These are phyloP conservation scores for Globisporangium heterothallicum DNA, from an alignment of 352 stramenopile species.

Conservation along the genomic window DNA sequence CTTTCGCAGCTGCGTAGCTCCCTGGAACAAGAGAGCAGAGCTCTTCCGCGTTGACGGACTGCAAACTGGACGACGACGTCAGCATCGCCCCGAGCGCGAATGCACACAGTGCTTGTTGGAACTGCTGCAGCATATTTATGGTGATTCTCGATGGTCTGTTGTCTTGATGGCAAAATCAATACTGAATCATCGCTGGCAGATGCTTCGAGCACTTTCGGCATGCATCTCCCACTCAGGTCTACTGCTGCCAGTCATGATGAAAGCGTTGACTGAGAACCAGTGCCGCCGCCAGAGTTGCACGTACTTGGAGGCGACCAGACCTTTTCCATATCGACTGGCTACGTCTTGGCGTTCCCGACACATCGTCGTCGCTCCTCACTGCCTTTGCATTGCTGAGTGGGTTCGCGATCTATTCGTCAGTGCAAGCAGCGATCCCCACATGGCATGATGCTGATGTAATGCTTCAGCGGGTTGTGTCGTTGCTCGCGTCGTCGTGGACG, in stretches of 20 bases:
- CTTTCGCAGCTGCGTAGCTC: slow-evolving; percentile 22
- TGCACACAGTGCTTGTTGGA: neutral
- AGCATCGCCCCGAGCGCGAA: neutral
- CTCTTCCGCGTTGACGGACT: neutral
- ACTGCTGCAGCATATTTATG: neutral
- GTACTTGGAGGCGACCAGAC: neutral
- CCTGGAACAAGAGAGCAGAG: neutral
- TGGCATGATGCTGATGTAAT: neutral
- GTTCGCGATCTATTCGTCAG: neutral
- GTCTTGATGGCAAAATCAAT: neutral
- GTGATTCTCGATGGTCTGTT: neutral
- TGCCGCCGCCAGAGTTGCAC: neutral
- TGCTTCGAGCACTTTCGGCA: no score
- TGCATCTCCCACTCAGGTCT: no score
- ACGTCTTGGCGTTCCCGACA: neutral
- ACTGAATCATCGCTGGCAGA: neutral
- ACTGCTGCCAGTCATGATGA: neutral
- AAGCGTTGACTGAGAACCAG: neutral
- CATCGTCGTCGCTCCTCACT: neutral
- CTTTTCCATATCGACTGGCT: neutral
- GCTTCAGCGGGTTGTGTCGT: no score
- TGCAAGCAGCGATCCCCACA: neutral
- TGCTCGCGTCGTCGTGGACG: no score
- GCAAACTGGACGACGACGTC: no score
- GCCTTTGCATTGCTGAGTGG: neutral